phyloP scores from a whole-genome alignment of 495 filamentous ascomycete species.

The Penicillium maclennaniae region DNA sequence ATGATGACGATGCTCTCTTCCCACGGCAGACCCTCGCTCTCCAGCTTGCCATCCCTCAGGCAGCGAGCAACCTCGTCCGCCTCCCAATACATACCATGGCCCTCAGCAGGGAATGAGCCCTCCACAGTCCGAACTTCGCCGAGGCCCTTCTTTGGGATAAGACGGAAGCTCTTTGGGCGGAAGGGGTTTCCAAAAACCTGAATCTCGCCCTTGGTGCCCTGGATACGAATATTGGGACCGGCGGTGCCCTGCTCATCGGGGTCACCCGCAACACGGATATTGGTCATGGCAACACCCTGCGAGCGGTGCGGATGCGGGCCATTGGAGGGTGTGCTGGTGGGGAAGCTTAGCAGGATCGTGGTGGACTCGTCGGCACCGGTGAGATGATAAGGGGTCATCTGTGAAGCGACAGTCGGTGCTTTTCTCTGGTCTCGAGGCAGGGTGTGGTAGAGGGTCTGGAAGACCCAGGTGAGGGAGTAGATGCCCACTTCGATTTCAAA shows the following conservation, averaged over 20 bases:
- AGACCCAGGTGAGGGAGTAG: conserved; percentile 89
- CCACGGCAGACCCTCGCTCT: conserved; percentile 70
- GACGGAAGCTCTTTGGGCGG: conserved; percentile 61
- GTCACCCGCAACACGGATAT: conserved; percentile 63
- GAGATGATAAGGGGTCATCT: conserved; percentile 69
- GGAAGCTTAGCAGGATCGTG: conserved; percentile 75
- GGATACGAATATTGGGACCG: conserved; percentile 73
- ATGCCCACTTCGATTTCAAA: conserved; percentile 59
- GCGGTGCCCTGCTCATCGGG: conserved; percentile 58
- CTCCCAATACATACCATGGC: conserved; percentile 92
- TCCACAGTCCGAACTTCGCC: conserved; percentile 54
- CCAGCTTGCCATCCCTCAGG: conserved; percentile 72
- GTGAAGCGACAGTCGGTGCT: conserved; percentile 52
- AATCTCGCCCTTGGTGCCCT: conserved; percentile 83
- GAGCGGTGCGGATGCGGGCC: conserved; percentile 33
- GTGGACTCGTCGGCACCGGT: conserved; percentile 85
- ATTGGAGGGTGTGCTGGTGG: conserved; percentile 51
- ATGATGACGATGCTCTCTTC: conserved; percentile 89
- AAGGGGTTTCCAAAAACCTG: conserved; percentile 73
- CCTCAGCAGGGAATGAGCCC: conserved; percentile 61
- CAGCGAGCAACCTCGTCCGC: conserved; percentile 87
- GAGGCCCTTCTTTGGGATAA: conserved; percentile 46
- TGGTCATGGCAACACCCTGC: conserved; percentile 76
- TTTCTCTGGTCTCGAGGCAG: conserved; percentile 54
- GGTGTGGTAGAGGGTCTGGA: conserved; percentile 83